Evolutionary conservation across 331 rosid species (phyloP), one percentile per base, ranked within the genome.

Genomic region (Phaseolus coccineus): DNA sequence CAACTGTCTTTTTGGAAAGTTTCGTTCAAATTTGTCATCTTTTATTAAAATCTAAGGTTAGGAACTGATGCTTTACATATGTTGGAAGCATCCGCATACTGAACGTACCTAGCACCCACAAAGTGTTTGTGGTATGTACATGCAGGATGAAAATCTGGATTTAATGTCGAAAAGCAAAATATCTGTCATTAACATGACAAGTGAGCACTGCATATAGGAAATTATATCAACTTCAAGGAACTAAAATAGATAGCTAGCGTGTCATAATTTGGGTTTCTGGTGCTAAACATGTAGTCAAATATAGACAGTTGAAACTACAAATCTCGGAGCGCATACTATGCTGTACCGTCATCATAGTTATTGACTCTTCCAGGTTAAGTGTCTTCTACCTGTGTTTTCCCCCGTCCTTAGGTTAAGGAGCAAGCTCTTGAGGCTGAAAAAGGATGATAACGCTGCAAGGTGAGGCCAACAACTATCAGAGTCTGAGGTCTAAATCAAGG

Each of bases 401-500:
- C 74, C 52, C 84, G 51, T 78, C 80, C 86, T 79, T 74, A 80
- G 39, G 66, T 66, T 72, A 53, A 73, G 57, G 66, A 68, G 48
- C 33, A 80, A 69, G 28, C 74, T 71, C 39, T 53, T 78, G 53
- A 28, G 51, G 81, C 31, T 47, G 70, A 71, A 47, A 42, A 80
- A 68, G 68, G 13, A 58, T 68, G 58, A 64, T 22, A 30, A 76
- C 63, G n/a, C 33, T 55, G 24, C 76, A 71, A 61, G 77, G 50
- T 27, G 62, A 42, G 31, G 28, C 77, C 66, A 73, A 66, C 25
- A 77, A 39, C 56, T 42, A 71, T 91, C 86, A 96, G 44, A 96
- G 94, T 78, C 89, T 85, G 74, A 96, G 98, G 83, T 89, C 88
- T 78, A 96, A 82, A 82, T 96, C 98, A 76, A 93, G 89, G 81